phyloP scores from a whole-genome alignment of 2,329 filamentous ascomycete species.

The Blastomyces parvus region DNA sequence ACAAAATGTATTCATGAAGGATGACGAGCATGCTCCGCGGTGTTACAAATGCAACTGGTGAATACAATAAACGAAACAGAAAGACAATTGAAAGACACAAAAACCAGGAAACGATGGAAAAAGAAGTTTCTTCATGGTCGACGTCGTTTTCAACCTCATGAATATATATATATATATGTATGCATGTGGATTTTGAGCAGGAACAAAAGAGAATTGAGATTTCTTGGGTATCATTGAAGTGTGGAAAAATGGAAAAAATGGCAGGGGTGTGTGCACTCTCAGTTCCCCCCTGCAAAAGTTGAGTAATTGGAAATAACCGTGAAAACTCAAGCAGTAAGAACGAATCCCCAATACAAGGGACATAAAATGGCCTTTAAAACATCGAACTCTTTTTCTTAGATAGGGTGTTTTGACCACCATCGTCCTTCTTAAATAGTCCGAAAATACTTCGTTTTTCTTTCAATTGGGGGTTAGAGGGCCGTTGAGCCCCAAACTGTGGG shows the following conservation, averaged over 20 bases:
- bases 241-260: neutral
- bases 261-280: neutral
- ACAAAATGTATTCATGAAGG: neutral
- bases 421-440: conserved; percentile 31
- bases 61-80: too few relatives aligned
- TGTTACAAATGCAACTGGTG: neutral
- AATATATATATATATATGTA: too few relatives aligned
- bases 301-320: neutral
- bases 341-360: neutral
- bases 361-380: conserved; percentile 20
- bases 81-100: neutral
- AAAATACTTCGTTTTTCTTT: conserved; percentile 40
- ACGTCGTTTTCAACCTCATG: too few relatives aligned
- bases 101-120: neutral
- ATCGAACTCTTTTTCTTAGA: conserved; percentile 40
- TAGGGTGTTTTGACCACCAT: conserved; percentile 27
- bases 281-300: neutral
- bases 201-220: neutral
- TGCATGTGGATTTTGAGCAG: neutral
- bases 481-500: conserved; percentile 19
- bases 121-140: neutral
- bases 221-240: conserved; percentile 4
- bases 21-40: neutral
- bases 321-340: too few relatives aligned
- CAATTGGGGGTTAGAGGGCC: conserved; percentile 20